Conservation (phyloP, 2,329 filamentous ascomycete genomes). For the Hypoxylon rubiginosum region DNA sequence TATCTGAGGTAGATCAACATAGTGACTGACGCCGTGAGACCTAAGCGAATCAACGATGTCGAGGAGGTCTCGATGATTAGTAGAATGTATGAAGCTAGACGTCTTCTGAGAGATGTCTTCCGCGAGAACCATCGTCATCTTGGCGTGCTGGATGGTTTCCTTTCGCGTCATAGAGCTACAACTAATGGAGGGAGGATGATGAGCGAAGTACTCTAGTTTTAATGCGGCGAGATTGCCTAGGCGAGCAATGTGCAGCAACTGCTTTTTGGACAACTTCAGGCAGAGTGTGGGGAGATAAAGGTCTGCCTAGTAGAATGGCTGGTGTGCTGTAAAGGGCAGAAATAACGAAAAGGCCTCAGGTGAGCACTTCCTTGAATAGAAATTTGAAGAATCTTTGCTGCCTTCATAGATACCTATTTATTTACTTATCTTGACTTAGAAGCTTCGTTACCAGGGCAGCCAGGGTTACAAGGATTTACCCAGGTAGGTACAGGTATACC, state of each 20-base stretch:
- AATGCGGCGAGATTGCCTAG: constrained; percentile 1
- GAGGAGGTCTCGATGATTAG: constrained; percentile 51
- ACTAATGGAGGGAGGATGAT: not conserved
- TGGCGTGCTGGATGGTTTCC: constrained; percentile 22
- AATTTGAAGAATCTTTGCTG: too few species aligned
- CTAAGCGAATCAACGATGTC: constrained; percentile 55
- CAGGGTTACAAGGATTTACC: too few species aligned
- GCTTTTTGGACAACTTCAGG: not conserved
- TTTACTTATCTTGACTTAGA: too few species aligned
- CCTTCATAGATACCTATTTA: too few species aligned
- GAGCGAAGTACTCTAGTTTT: not conserved
- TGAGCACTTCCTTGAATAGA: too few species aligned
- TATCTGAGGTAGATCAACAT: constrained; percentile 53
- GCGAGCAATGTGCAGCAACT: not conserved
- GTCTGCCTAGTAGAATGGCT: not conserved
- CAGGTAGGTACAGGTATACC: too few species aligned
- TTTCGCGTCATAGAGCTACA: constrained; percentile 26
- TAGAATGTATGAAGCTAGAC: constrained; percentile 50
- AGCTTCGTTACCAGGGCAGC: too few species aligned
- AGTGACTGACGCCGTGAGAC: constrained; percentile 53
- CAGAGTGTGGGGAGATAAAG: not conserved
- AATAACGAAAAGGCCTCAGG: too few species aligned
- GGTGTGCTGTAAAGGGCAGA: too few species aligned
- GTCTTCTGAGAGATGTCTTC: constrained; percentile 44
- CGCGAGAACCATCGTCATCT: constrained; percentile 41